phyloP scores from a whole-genome alignment of 306 rosid species.

The Coriaria nepalensis region DNA sequence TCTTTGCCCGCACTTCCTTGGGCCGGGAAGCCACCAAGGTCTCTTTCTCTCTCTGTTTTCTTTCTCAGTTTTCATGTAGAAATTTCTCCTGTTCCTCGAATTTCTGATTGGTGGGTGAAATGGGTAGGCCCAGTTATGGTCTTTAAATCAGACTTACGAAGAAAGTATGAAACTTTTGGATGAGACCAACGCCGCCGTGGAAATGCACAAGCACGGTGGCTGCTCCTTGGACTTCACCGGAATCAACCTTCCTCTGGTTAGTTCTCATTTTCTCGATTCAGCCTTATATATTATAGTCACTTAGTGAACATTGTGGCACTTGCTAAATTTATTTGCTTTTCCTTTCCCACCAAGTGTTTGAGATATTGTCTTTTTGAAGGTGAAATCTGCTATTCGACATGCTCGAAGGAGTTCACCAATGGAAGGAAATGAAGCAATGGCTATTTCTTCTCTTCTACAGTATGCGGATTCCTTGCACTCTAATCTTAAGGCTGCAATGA shows the following conservation, averaged over 20 bases:
- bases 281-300: not conserved
- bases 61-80: not conserved
- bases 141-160: constrained; percentile 43
- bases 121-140: constrained; percentile 61
- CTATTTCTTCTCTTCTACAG: constrained; percentile 50
- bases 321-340: not conserved
- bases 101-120: not conserved
- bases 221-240: constrained; percentile 56
- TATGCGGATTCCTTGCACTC: constrained; percentile 53
- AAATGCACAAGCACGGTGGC: constrained; percentile 68
- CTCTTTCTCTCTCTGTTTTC: not conserved
- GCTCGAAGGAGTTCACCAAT: constrained; percentile 43
- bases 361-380: constrained; percentile 45
- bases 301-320: not conserved
- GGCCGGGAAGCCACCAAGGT: constrained; percentile 75
- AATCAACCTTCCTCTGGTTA: constrained; percentile 53
- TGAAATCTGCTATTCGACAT: constrained; percentile 51
- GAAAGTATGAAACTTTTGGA: constrained; percentile 60
- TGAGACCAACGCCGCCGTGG: constrained; percentile 82
- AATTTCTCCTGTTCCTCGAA: not conserved
- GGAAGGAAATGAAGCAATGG: constrained; percentile 55
- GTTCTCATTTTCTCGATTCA: constrained; percentile 1
- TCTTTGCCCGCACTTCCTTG: constrained; percentile 69
- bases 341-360: constrained; percentile 20
- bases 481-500: constrained; percentile 50